Conservation (phyloP, 768 basidiomycete genomes). For the Phlebiopsis flavidoalba region DNA sequence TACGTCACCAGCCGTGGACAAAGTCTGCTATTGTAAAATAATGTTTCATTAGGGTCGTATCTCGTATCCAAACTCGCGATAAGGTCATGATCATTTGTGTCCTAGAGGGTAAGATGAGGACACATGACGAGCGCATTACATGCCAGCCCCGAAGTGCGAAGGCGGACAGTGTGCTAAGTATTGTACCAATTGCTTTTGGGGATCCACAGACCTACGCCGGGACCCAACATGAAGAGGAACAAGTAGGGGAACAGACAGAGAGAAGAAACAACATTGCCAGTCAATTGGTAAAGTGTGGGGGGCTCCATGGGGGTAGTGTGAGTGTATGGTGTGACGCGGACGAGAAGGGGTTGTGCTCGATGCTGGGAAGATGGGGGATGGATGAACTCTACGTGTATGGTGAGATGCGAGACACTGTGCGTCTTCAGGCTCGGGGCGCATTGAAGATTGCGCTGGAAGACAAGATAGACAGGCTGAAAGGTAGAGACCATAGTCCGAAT, state of each 20-base stretch:
- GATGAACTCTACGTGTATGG: conserved; percentile 4
- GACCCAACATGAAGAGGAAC: background rate
- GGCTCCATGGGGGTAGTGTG: conserved; percentile 7
- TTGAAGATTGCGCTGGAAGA: background rate
- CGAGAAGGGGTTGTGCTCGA: background rate
- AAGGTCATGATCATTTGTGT: conserved; percentile 11
- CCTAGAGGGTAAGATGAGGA: conserved; percentile 1
- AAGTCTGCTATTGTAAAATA: background rate
- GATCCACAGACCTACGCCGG: conserved; percentile 8
- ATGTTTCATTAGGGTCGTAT: background rate
- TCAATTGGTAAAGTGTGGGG: conserved; percentile 5
- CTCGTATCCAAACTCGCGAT: background rate
- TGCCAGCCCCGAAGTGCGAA: background rate
- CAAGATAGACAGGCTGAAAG: background rate
- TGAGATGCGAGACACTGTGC: background rate
- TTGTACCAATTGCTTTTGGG: conserved; percentile 10
- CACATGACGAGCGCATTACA: conserved; percentile 10
- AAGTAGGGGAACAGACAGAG: background rate
- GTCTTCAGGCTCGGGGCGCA: no score
- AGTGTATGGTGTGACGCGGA: background rate
- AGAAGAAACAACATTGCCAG: background rate
- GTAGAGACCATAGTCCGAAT: conserved; percentile 1
- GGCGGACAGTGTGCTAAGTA: background rate
- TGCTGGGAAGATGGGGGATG: background rate
- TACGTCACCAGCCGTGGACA: background rate